Evolutionary conservation across 1,284 basidiomycete species (phyloP), one percentile per base, ranked within the genome.

Genomic region (Xerocomus cyaneibrunnescens): DNA sequence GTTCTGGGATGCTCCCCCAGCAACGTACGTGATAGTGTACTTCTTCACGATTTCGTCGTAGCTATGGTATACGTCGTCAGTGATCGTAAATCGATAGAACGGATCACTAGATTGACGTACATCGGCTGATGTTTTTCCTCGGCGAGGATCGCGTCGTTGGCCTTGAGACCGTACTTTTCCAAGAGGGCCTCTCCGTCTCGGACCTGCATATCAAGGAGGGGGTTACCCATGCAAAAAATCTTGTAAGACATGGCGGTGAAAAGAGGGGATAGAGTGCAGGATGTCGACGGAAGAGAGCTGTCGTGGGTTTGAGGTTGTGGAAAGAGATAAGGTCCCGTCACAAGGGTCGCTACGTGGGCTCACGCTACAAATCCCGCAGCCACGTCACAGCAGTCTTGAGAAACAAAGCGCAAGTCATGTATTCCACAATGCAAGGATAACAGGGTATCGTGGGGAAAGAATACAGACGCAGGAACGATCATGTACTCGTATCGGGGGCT

Each of bases 1-100:
- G 70, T 99, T 99, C 74, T 99, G 97, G 22, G 94, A 86, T 35
- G 95, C 96, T 67, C 97, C 97, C 54, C 97, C 97, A 42, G 97
- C 96, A 52, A 99, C 92, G 68, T 97, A 99, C 51, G 85, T 88
- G 51, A 94, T 83, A 52, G 89, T 68, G 74, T 89, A 72, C 60
- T 93, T 82, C 61, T 83, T 81, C 42, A 89, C 84, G 55, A 98
- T 75, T 67, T 98, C 92, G 30, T 92, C 87, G 74, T 98, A 98
- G 70, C 92, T 95, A 59, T 14, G 5, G 16, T 6, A 30, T 30
- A 19, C 36, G 9, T 41, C 19, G 17, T 56, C 23, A 52, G 43
- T 32, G 12, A 48, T 28, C 19, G n/a, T 23, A 13, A 16, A 38
- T 23, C 17, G 13, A 28, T 21, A n/a, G 5, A 1, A 16, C 6